Evolutionary conservation across 2,329 filamentous ascomycete genomes (phyloP).

Genomic region (Botrytis galanthina): DNA sequence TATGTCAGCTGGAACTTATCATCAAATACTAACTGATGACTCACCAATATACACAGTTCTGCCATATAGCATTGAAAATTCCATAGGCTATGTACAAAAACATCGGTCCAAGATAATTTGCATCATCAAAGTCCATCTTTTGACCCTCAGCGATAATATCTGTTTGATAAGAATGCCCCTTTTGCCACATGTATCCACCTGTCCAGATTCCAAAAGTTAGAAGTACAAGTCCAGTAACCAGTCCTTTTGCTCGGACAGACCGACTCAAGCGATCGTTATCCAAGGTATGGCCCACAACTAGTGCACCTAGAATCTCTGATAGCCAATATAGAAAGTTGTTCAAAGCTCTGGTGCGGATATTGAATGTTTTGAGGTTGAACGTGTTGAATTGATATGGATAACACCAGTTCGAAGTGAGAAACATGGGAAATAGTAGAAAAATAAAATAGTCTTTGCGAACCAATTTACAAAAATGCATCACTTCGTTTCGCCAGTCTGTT

Average conservation of each 20-base stretch:
- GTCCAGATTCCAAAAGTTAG: slow-evolving; percentile 78
- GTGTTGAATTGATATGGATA: slow-evolving; percentile 76
- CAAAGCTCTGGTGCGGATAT: slow-evolving; percentile 67
- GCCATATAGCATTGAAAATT: slow-evolving; percentile 83
- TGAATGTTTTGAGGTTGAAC: slow-evolving; percentile 68
- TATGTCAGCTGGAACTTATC: background rate
- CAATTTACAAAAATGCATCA: slow-evolving; percentile 69
- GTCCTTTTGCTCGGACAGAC: slow-evolving; percentile 59
- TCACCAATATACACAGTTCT: slow-evolving; percentile 82
- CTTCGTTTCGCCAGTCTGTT: slow-evolving; percentile 75
- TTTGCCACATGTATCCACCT: slow-evolving; percentile 75
- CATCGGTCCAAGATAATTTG: slow-evolving; percentile 72
- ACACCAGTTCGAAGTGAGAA: slow-evolving; percentile 74
- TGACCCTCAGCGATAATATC: slow-evolving; percentile 19
- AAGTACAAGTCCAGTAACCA: slow-evolving; percentile 47
- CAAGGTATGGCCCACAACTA: slow-evolving; percentile 67
- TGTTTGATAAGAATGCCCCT: slow-evolving; percentile 51
- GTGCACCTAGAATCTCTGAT: slow-evolving; percentile 72
- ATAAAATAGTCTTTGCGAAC: slow-evolving; percentile 69
- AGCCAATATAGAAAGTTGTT: slow-evolving; percentile 75
- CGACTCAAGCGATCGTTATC: slow-evolving; percentile 60
- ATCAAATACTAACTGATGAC: slow-evolving; percentile 29
- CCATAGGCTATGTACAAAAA: slow-evolving; percentile 87
- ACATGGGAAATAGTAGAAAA: slow-evolving; percentile 73
- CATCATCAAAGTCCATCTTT: slow-evolving; percentile 59